Evolutionary conservation across 192 early-diverging fungal species (phyloP), one percentile per base, ranked within the genome.

Genomic region (Gaertneriomyces sp.): DNA sequence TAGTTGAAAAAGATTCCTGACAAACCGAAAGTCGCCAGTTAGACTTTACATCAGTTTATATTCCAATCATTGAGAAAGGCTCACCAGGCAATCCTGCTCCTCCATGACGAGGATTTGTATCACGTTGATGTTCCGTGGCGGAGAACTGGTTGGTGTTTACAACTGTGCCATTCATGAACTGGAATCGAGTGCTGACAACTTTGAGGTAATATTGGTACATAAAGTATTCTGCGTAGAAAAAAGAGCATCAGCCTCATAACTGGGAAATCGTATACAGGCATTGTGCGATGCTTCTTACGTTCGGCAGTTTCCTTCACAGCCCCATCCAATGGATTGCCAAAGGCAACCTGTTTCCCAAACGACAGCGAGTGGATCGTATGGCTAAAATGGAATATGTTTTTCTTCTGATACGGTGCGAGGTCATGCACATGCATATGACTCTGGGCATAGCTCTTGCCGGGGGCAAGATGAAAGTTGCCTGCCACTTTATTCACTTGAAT

Each of bases 201-300:
- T 96, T 96, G 55, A 91, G 64, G 71, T 92, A 97, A 78, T 97
- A 97, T 69, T 97, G 93, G 81, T 82, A 97, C 76, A 87, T 86
- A 14, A 77, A 70, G 43, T 83, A 77, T 40, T 58, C 86, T 88
- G 54, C n/a, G 33, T 20, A 50, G n/a, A 12, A 25, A 17, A 64
- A 60, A 25, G 42, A 20, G 44, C 42, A 50, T 53, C n/a, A 42
- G n/a, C 0, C 58, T n/a, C 33, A 12, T 10, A 42, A 72, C 16
- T 2, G 25, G 2, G 25, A 16, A 19, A 14, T 17, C 1, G 2
- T 66, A 16, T 56, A 14, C 4, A 10, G 5, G 69, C 50, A 44
- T 10, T 11, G 10, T 50, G 9, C 12, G 47, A 70, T 70, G 11
- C 7, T 53, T 59, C 71, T 58, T 71, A 83, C 83, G 59, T 60